Evolutionary conservation across 495 filamentous ascomycete genomes (phyloP).

Genomic region (Hypoxylon cercidicola): DNA sequence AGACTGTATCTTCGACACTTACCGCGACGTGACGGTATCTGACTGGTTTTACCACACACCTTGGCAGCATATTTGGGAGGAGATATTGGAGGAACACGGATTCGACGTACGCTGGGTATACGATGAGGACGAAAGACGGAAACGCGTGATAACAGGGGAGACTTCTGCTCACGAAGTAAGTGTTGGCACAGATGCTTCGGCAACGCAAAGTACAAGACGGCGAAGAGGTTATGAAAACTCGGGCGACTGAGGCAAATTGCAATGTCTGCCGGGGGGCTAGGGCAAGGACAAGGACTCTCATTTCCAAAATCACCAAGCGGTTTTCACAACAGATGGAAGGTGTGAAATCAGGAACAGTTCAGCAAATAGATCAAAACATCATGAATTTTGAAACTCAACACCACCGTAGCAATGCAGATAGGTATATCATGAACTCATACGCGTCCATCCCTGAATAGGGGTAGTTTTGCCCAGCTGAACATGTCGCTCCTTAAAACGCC

Average conservation of each 20-base stretch:
- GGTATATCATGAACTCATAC: too few species aligned
- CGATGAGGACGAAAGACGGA: slow-evolving; percentile 14
- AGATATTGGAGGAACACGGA: slow-evolving; percentile 16
- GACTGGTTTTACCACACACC: not conserved
- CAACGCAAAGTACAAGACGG: slow-evolving; percentile 1
- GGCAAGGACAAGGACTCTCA: too few species aligned
- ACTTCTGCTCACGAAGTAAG: slow-evolving; percentile 25
- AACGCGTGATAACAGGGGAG: slow-evolving; percentile 6
- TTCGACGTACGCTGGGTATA: slow-evolving; percentile 28
- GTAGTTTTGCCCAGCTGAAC: not conserved
- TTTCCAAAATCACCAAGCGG: too few species aligned
- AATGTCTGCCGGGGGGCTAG: too few species aligned
- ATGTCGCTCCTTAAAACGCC: not conserved
- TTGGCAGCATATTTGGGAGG: slow-evolving; percentile 13
- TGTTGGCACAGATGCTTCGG: not conserved
- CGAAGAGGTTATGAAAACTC: slow-evolving; percentile 14
- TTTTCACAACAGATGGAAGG: too few species aligned
- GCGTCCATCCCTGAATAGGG: not conserved
- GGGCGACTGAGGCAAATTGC: too few species aligned
- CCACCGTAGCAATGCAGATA: too few species aligned
- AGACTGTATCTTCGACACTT: slow-evolving; percentile 17
- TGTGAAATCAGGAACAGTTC: too few species aligned
- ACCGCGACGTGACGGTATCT: not conserved
- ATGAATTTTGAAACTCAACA: too few species aligned
- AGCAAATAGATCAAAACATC: too few species aligned